Evolutionary conservation across 495 filamentous ascomycete species (phyloP).

Genomic region (Penicillium angulare): DNA sequence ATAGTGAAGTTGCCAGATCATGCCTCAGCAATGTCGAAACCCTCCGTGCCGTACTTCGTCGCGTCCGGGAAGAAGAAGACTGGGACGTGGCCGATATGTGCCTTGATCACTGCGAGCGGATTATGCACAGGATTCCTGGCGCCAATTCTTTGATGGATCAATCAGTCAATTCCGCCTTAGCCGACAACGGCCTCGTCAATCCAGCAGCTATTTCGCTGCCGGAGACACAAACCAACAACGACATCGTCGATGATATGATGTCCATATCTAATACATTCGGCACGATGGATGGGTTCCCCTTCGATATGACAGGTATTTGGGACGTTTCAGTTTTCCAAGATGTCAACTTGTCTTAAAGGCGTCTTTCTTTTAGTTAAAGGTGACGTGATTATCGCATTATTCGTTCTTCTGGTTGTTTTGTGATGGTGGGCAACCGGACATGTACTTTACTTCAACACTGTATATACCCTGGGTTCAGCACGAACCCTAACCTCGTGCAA

Average conservation of each 20-base stretch:
- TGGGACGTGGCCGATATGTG: slow-evolving; percentile 57
- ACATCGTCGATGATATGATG: slow-evolving; percentile 54
- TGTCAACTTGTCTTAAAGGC: slow-evolving; percentile 35
- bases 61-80: slow-evolving; percentile 51
- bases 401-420: background rate
- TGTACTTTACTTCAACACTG: slow-evolving; percentile 13
- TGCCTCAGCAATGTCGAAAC: slow-evolving; percentile 45
- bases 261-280: slow-evolving; percentile 49
- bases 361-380: background rate
- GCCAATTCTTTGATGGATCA: slow-evolving; percentile 23
- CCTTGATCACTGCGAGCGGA: slow-evolving; percentile 50
- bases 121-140: slow-evolving; percentile 43
- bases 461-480: slow-evolving; percentile 23
- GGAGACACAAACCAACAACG: slow-evolving; percentile 50
- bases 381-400: too few species aligned
- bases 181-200: slow-evolving; percentile 38
- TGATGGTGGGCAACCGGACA: background rate
- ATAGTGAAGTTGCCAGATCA: slow-evolving; percentile 37
- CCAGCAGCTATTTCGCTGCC: slow-evolving; percentile 45
- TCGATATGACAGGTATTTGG: slow-evolving; percentile 53
- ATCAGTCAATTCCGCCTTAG: slow-evolving; percentile 10
- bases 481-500: background rate
- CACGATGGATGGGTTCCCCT: slow-evolving; percentile 51
- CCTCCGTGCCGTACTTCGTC: slow-evolving; percentile 43
- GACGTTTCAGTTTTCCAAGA: slow-evolving; percentile 50